These are phyloP conservation scores for Boletus reticuloceps DNA, from an alignment of 768 basidiomycete genomes.

Conservation along the genomic window DNA sequence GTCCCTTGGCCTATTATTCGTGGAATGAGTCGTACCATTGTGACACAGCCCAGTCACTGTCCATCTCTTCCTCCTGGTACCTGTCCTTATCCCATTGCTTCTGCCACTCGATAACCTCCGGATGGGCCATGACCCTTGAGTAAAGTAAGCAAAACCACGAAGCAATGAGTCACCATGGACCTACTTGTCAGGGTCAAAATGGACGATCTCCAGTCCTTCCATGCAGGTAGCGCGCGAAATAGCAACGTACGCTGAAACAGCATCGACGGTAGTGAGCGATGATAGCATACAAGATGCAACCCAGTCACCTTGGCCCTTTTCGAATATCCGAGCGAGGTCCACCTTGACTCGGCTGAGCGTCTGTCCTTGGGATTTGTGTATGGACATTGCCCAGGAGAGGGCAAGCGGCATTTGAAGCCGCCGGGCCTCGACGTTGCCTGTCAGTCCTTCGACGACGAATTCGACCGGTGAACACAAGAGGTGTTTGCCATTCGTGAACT, in stretches of 20 bases:
- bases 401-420: constrained; percentile 71
- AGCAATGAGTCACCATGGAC: background rate
- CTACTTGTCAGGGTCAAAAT: constrained; percentile 35
- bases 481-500: constrained; percentile 30
- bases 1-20: constrained; percentile 10
- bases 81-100: constrained; percentile 24
- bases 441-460: constrained; percentile 34
- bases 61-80: constrained; percentile 34
- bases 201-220: constrained; percentile 39
- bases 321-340: constrained; percentile 87
- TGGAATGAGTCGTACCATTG: constrained; percentile 31
- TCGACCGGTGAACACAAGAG: constrained; percentile 34
- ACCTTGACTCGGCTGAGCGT: constrained; percentile 93
- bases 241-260: constrained; percentile 31
- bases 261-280: background rate
- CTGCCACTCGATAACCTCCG: constrained; percentile 33
- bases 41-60: constrained; percentile 30
- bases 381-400: constrained; percentile 96
- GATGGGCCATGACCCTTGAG: constrained; percentile 36
- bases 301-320: constrained; percentile 59
- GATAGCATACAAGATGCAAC: background rate
- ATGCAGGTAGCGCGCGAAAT: constrained; percentile 41
- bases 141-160: background rate
- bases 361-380: constrained; percentile 98
- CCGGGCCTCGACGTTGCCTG: constrained; percentile 34